Percentiles rank a stretch among this genome's conserved stretches.
Evolutionary conservation across 305 asterid species (phyloP).

Genomic region (Striga hermonthica): DNA sequence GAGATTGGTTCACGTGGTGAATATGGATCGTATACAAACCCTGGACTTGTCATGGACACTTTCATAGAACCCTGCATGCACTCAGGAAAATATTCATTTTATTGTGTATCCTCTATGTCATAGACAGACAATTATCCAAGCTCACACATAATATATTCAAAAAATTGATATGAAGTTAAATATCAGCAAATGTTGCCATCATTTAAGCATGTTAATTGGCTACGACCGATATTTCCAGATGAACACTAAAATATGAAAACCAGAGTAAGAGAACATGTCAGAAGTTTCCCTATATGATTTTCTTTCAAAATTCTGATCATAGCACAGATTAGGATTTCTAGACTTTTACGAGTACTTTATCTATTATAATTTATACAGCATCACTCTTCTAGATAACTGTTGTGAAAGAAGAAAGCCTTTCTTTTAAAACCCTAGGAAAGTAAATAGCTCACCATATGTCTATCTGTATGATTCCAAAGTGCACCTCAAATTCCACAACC

Average conservation of each 20-base stretch:
- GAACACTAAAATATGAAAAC: background rate
- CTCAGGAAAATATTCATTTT: slow-evolving; percentile 24
- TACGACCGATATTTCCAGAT: background rate
- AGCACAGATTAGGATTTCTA: background rate
- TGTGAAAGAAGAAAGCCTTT: no score
- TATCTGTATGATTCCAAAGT: no score
- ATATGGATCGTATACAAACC: slow-evolving; percentile 86
- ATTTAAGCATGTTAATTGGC: background rate
- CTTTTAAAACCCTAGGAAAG: no score
- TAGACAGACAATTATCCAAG: slow-evolving; percentile 6
- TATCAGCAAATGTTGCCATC: background rate
- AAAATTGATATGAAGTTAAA: background rate
- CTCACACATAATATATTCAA: slow-evolving; percentile 13
- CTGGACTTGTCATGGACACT: slow-evolving; percentile 76
- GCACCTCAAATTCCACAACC: no score
- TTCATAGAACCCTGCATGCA: slow-evolving; percentile 58
- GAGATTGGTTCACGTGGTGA: slow-evolving; percentile 62
- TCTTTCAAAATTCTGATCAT: slow-evolving; percentile 1
- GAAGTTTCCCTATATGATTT: background rate
- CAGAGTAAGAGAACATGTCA: background rate
- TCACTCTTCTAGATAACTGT: background rate
- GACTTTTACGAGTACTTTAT: background rate
- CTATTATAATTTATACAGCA: background rate
- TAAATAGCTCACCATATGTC: no score
- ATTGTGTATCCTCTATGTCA: slow-evolving; percentile 23